Percentiles rank a stretch among this genome's conserved stretches.
These are phyloP conservation scores for Trypanosoma vivax DNA, from an alignment of 208 protist species.

Conservation along the genomic window DNA sequence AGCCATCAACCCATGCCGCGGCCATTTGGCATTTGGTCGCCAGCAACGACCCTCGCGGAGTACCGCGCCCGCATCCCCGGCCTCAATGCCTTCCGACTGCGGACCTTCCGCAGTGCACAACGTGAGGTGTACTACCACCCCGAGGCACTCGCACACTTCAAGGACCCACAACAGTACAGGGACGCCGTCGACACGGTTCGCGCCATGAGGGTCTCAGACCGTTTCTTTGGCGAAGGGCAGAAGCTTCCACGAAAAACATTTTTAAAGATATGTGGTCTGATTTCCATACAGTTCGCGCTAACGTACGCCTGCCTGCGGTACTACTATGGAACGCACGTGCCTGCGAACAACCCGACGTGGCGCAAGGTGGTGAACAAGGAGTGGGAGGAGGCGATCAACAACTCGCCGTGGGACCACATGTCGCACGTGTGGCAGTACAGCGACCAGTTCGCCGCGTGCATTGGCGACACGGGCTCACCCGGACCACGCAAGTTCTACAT, in stretches of 20 bases:
- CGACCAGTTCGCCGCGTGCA: constrained; percentile 61
- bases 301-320: constrained; percentile 45
- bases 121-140: constrained; percentile 78
- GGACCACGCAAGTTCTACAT: constrained; percentile 79
- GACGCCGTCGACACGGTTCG: constrained; percentile 73
- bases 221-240: constrained; percentile 79
- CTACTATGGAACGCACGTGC: constrained; percentile 70
- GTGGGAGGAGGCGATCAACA: constrained; percentile 89
- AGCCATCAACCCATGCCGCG: constrained; percentile 67
- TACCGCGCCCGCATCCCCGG: constrained; percentile 69
- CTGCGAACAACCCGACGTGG: constrained; percentile 85
- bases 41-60: constrained; percentile 80
- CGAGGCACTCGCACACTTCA: constrained; percentile 79
- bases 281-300: constrained; percentile 36
- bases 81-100: constrained; percentile 47
- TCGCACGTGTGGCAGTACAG: constrained; percentile 88
- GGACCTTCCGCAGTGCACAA: constrained; percentile 33
- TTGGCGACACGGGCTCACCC: constrained; percentile 52
- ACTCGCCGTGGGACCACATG: constrained; percentile 87
- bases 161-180: constrained; percentile 83
- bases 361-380: constrained; percentile 87
- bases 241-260: constrained; percentile 60
- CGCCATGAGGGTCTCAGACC: constrained; percentile 74
- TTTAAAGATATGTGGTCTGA: constrained; percentile 29
- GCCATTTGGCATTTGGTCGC: constrained; percentile 82